Percentiles rank a stretch among this genome's conserved stretches.
phyloP scores from a whole-genome alignment of 2,329 filamentous ascomycete species.

The Aspergillus sp. region DNA sequence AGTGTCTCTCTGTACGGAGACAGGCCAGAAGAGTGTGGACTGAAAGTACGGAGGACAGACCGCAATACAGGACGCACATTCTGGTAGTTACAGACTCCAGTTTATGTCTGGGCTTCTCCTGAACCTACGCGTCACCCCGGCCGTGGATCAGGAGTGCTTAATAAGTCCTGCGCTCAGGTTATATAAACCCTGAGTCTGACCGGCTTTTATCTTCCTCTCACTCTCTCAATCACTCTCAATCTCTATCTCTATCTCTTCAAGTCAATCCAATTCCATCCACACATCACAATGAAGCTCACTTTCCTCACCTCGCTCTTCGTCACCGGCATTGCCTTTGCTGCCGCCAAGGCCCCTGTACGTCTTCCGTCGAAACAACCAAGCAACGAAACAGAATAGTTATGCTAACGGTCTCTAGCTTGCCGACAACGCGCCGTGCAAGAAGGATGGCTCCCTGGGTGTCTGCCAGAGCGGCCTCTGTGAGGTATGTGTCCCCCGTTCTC shows the following conservation, averaged over 20 bases:
- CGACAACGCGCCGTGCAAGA: slow-evolving; percentile 3
- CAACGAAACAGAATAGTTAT: too few relatives aligned
- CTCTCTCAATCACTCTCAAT: too few relatives aligned
- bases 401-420: slow-evolving; percentile 1
- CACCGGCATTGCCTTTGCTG: slow-evolving; percentile 5
- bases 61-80: too few relatives aligned
- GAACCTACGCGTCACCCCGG: too few relatives aligned
- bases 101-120: too few relatives aligned
- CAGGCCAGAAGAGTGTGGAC: too few relatives aligned
- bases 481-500: background rate
- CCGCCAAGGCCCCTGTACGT: slow-evolving; percentile 4
- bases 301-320: slow-evolving; percentile 5
- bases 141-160: background rate
- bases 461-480: slow-evolving; percentile 6
- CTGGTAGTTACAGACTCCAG: too few relatives aligned
- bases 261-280: background rate
- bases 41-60: too few relatives aligned
- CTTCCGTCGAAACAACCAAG: background rate
- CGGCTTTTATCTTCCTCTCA: too few relatives aligned
- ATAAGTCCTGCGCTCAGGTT: too few relatives aligned
- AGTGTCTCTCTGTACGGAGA: too few relatives aligned
- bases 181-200: too few relatives aligned
- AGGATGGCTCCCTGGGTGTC: slow-evolving; percentile 7
- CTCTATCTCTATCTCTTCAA: background rate
- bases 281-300: slow-evolving; percentile 4